Evolutionary conservation across 2,329 filamentous ascomycete species (phyloP).

Genomic region (Pyricularia grisea): DNA sequence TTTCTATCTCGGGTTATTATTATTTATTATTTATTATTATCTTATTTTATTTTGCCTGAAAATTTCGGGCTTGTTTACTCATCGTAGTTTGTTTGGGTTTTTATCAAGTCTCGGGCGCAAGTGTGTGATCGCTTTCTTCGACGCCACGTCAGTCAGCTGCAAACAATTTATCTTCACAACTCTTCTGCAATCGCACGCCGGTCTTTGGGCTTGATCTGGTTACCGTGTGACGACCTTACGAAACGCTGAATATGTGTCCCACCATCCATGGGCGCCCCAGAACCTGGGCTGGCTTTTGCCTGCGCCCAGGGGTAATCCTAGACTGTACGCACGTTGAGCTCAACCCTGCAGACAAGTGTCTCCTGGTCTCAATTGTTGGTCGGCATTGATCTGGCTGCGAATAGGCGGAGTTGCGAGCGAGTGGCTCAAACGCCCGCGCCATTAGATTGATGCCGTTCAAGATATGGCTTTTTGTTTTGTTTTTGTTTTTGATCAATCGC

Average conservation of each 20-base stretch:
- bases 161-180: neutral
- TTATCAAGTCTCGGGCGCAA: neutral
- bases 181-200: neutral
- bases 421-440: neutral
- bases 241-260: neutral
- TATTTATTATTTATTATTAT: too few relatives aligned
- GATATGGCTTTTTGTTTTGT: neutral
- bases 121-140: neutral
- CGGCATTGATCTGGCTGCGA: neutral
- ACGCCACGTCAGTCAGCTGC: neutral
- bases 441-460: neutral
- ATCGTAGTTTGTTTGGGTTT: neutral
- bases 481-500: neutral
- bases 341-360: neutral
- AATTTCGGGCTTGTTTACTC: neutral
- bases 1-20: neutral
- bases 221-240: neutral
- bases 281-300: neutral
- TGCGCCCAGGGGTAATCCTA: neutral
- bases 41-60: neutral
- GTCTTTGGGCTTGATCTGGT: neutral
- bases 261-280: neutral
- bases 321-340: neutral
- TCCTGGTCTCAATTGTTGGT: neutral
- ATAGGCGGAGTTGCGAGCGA: neutral